Conservation (phyloP, 177 flowering plant species). For the Tripterygium wilfordii region DNA sequence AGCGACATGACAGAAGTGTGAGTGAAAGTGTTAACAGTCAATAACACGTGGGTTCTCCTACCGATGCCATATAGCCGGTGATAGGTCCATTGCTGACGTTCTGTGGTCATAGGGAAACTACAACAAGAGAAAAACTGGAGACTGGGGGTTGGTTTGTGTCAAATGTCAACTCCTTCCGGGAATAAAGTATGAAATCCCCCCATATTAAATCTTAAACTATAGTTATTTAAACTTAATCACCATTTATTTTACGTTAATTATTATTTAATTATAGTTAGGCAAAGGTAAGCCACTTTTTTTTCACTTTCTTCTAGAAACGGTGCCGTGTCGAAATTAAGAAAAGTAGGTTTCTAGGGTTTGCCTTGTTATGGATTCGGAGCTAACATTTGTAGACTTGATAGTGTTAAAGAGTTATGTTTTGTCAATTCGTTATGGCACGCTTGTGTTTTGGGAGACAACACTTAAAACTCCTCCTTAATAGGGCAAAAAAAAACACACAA, state of each 20-base stretch:
- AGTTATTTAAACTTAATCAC: slow-evolving; percentile 10
- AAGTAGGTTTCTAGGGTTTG: too few species aligned
- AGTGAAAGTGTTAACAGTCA: slow-evolving; percentile 5
- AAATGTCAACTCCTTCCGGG: slow-evolving; percentile 18
- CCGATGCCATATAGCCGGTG: not conserved
- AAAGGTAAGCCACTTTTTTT: slow-evolving; percentile 3
- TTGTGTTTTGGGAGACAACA: slow-evolving; percentile 3
- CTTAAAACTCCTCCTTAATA: too few species aligned
- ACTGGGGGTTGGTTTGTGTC: not conserved
- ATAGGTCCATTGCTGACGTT: not conserved
- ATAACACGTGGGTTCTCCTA: slow-evolving; percentile 12
- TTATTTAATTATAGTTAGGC: slow-evolving; percentile 11
- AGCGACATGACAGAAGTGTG: not conserved
- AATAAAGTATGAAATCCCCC: slow-evolving; percentile 4
- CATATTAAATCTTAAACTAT: too few species aligned
- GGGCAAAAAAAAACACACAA: too few species aligned
- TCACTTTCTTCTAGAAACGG: not conserved
- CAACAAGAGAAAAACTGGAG: not conserved
- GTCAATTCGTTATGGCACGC: not conserved
- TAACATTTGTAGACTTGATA: too few species aligned
- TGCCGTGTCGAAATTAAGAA: not conserved
- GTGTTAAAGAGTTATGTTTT: not conserved
- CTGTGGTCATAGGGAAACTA: too few species aligned
- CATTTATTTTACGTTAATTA: not conserved
- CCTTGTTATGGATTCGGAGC: too few species aligned